Percentiles rank a stretch among this genome's conserved stretches.
phyloP scores from a whole-genome alignment of 257 asterid species.

The Fraxinus excelsior region DNA sequence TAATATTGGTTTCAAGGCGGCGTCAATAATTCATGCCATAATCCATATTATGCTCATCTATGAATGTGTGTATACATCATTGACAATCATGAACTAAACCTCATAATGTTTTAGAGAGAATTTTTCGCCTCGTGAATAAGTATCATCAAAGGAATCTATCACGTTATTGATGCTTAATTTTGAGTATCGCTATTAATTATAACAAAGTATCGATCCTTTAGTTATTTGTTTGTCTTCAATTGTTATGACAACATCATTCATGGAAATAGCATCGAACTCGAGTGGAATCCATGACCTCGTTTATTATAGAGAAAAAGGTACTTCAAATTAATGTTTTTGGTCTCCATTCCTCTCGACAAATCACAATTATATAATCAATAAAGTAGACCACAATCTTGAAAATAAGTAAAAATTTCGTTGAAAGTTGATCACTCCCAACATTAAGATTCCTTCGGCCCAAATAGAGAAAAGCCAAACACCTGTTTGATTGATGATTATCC shows the following conservation, averaged over 20 bases:
- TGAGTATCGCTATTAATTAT: too few relatives aligned
- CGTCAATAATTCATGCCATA: not conserved
- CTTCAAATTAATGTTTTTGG: not conserved
- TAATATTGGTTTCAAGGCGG: not conserved
- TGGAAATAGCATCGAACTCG: not conserved
- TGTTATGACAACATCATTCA: not conserved
- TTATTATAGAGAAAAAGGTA: too few relatives aligned
- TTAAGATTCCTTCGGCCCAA: slow-evolving; percentile 16
- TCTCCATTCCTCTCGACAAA: not conserved
- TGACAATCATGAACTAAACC: not conserved
- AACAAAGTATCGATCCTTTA: not conserved
- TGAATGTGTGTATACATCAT: not conserved
- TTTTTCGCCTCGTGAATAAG: not conserved
- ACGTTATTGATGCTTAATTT: too few relatives aligned
- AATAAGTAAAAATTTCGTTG: not conserved
- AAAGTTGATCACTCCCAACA: not conserved
- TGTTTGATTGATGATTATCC: slow-evolving; percentile 18
- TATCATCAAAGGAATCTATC: too few relatives aligned
- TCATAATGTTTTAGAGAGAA: too few relatives aligned
- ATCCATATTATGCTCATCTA: not conserved
- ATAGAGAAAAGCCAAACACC: slow-evolving; percentile 22
- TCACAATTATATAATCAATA: not conserved
- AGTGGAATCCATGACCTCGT: not conserved
- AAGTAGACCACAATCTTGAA: not conserved
- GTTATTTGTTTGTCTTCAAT: not conserved